phyloP scores from a whole-genome alignment of 306 rosid genomes.

The Lotus japonicus region DNA sequence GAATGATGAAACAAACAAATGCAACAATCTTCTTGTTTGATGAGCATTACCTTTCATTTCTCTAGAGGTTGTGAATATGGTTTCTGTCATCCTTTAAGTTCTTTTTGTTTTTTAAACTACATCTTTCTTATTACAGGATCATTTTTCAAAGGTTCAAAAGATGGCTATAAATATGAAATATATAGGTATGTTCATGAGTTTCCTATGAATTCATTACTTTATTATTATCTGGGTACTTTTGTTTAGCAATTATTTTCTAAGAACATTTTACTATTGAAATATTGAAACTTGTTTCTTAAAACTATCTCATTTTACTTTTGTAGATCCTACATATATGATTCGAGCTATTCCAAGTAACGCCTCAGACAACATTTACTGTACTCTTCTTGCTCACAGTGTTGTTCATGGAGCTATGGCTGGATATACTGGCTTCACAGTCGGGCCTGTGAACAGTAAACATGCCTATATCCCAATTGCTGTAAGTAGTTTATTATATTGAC shows the following conservation, averaged over 20 bases:
- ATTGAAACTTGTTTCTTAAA: neutral
- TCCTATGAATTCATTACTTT: neutral
- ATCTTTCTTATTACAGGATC: constrained; percentile 43
- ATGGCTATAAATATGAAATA: constrained; percentile 76
- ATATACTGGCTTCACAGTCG: constrained; percentile 82
- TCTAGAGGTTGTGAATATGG: constrained; percentile 6
- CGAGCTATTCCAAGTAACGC: constrained; percentile 98
- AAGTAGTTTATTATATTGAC: constrained; percentile 37
- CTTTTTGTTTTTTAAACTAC: constrained; percentile 10
- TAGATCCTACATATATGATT: constrained; percentile 98
- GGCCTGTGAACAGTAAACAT: constrained; percentile 81
- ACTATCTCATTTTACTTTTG: constrained; percentile 11
- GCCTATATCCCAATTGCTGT: constrained; percentile 89
- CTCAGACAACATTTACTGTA: constrained; percentile 88
- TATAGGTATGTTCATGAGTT: constrained; percentile 54
- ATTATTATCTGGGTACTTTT: neutral
- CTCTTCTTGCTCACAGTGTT: constrained; percentile 95
- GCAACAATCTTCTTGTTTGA: constrained; percentile 4
- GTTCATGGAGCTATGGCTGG: constrained; percentile 99
- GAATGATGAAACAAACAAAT: constrained; percentile 2
- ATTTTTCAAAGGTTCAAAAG: constrained; percentile 56
- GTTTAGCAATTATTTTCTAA: neutral
- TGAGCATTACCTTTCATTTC: constrained; percentile 15
- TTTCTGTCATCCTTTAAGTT: constrained; percentile 2
- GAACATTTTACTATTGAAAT: neutral